A percentile compares a stretch with the other conserved stretches of the same genome.
Evolutionary conservation across 768 basidiomycete species (phyloP).

Genomic region (Strobilomyces dryophilus): DNA sequence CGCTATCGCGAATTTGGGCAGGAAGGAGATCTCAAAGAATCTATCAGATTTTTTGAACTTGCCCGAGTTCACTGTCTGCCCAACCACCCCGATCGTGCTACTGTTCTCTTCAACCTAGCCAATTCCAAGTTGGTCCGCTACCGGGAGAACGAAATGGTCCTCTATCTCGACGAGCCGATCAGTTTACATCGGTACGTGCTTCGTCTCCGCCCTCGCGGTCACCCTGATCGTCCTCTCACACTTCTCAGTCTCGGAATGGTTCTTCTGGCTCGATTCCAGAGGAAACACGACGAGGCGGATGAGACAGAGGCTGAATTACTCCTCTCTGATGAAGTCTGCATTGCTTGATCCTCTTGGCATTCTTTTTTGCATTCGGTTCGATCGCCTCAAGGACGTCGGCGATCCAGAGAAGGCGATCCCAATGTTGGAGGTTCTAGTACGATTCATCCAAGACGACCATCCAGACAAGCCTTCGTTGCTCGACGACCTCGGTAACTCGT

Average conservation of each 20-base stretch:
- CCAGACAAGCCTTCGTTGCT: no score
- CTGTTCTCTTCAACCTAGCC: constrained; percentile 10
- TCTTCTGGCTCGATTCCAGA: constrained; percentile 7
- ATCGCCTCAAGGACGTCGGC: no score
- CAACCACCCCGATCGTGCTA: constrained; percentile 11
- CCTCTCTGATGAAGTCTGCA: not conserved
- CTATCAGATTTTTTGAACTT: constrained; percentile 12
- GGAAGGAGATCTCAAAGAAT: constrained; percentile 13
- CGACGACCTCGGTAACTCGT: no score
- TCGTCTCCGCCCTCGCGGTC: not conserved
- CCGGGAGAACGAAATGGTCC: not conserved
- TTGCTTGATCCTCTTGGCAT: no score
- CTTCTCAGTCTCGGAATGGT: constrained; percentile 1
- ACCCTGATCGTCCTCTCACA: not conserved
- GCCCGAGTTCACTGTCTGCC: constrained; percentile 1
- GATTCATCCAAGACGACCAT: no score
- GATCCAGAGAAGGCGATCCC: no score
- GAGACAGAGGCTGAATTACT: constrained; percentile 1
- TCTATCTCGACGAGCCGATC: not conserved
- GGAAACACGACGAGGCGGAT: not conserved
- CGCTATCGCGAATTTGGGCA: not conserved
- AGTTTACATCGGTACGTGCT: not conserved
- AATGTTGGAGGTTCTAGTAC: no score
- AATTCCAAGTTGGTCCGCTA: not conserved
- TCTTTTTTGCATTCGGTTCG: no score